Evolutionary conservation across 495 filamentous ascomycete genomes (phyloP), one percentile per base, ranked within the genome.

Genomic region (Lophium mytilinum): DNA sequence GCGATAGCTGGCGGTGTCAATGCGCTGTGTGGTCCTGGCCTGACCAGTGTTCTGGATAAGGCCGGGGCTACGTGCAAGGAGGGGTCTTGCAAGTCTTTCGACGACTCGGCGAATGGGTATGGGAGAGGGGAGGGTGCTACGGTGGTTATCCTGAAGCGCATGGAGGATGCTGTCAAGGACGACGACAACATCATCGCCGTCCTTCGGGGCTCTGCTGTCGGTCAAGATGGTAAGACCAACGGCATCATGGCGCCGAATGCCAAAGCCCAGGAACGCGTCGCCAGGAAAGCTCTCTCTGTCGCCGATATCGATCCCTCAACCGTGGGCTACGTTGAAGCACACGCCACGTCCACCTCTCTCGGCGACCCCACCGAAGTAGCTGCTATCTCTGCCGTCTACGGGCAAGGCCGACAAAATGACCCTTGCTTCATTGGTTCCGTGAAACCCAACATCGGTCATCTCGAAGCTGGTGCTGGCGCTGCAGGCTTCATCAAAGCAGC

Each of bases 1-100:
- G 73, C 80, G 11, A 70, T 81, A 17, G 76, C 77, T 3, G 74
- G 72, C 9, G 76, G 73, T 0, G 66, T 69, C 11, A 75, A 75
- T 46, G 52, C 73, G 0, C 68, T 76, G 41, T 64, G 66, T 15
- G 61, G 58, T 14, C 68, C 72, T 1, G 69, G 66, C 4, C 64
- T 62, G n/a, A 68, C 70, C 15, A 60, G 70, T n/a, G 62, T 55
- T n/a, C 60, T 61, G 30, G 63, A 58, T 30, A 73, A 73, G 33
- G 59, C 55, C 21, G 70, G 73, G n/a, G 68, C 78, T 42, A 48
- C 76, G 9, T 77, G 73, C 1, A 67, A 68, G 4, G 71, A 68
- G 12, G 69, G 70, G 3, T 65, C 66, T 8, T 80, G 76, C 58
- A 66, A 62, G 9, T 73, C 69, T 2, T 79, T 78, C 50, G 76